Conservation (phyloP, 805 yeast genomes). For the Isabelozyma pseudorhagii region DNA sequence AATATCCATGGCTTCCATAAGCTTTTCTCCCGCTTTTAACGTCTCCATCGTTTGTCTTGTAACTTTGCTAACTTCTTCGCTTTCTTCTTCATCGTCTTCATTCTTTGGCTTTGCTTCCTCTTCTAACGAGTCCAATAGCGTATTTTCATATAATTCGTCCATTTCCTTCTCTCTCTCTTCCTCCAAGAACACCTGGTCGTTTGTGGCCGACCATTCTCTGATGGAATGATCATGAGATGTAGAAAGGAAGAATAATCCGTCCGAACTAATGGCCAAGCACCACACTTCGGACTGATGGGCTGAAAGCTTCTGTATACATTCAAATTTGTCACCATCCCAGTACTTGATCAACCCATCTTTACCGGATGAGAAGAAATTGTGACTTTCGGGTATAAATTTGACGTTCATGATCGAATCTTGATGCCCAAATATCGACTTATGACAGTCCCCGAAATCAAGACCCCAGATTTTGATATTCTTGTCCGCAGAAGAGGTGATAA, state of each 20-base stretch:
- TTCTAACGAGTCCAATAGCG: slow-evolving; percentile 69
- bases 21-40: slow-evolving; percentile 87
- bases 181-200: slow-evolving; percentile 93
- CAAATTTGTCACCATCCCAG: slow-evolving; percentile 99
- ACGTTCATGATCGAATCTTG: slow-evolving; percentile 94
- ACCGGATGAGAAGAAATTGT: slow-evolving; percentile 84
- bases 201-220: slow-evolving; percentile 90
- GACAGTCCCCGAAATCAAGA: slow-evolving; percentile 97
- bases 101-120: slow-evolving; percentile 38
- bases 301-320: slow-evolving; percentile 79
- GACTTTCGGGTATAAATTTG: slow-evolving; percentile 77
- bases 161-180: slow-evolving; percentile 95
- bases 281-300: slow-evolving; percentile 92
- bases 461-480: slow-evolving; percentile 99
- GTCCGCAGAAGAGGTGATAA: slow-evolving; percentile 94
- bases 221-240: slow-evolving; percentile 93
- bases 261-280: slow-evolving; percentile 76
- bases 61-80: slow-evolving; percentile 61
- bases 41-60: slow-evolving; percentile 85
- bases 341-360: slow-evolving; percentile 88
- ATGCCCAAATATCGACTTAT: slow-evolving; percentile 93
- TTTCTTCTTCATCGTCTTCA: slow-evolving; percentile 34
- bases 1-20: slow-evolving; percentile 88
- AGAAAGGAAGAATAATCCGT: slow-evolving; percentile 70
- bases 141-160: slow-evolving; percentile 88